These are phyloP conservation scores for Boechera divaricarpa DNA, from an alignment of 345 rosid genomes.

Conservation along the genomic window DNA sequence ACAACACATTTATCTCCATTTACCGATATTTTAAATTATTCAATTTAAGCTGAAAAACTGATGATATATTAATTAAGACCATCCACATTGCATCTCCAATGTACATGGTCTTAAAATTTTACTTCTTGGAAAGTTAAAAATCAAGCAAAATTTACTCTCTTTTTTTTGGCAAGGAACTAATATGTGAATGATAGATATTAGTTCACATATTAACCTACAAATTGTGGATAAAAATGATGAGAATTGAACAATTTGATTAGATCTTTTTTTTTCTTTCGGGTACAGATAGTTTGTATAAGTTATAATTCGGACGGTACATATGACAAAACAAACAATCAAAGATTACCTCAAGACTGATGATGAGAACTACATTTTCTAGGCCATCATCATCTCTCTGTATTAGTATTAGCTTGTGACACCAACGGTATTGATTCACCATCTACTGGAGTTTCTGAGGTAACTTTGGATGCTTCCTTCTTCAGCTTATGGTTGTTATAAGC, in stretches of 20 bases:
- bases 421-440: slow-evolving; percentile 54
- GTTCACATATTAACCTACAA: background rate
- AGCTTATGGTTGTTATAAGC: slow-evolving; percentile 93
- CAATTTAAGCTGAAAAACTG: background rate
- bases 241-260: slow-evolving; percentile 11
- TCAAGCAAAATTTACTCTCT: background rate
- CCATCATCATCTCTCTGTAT: slow-evolving; percentile 42
- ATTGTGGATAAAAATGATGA: background rate
- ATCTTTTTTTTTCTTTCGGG: slow-evolving; percentile 4
- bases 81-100: too few relatives aligned
- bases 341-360: slow-evolving; percentile 43
- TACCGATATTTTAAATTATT: background rate
- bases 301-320: slow-evolving; percentile 31
- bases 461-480: slow-evolving; percentile 79
- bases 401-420: slow-evolving; percentile 43
- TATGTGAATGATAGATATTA: background rate
- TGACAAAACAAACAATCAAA: slow-evolving; percentile 34
- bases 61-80: too few relatives aligned
- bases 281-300: slow-evolving; percentile 39
- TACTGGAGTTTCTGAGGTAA: slow-evolving; percentile 43
- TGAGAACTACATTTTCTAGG: slow-evolving; percentile 15
- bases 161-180: background rate
- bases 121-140: background rate
- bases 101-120: too few relatives aligned
- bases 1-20: background rate